These are phyloP conservation scores for Tillandsia fasciculata DNA, from an alignment of 176 grass and related monocot genomes.

Conservation along the genomic window DNA sequence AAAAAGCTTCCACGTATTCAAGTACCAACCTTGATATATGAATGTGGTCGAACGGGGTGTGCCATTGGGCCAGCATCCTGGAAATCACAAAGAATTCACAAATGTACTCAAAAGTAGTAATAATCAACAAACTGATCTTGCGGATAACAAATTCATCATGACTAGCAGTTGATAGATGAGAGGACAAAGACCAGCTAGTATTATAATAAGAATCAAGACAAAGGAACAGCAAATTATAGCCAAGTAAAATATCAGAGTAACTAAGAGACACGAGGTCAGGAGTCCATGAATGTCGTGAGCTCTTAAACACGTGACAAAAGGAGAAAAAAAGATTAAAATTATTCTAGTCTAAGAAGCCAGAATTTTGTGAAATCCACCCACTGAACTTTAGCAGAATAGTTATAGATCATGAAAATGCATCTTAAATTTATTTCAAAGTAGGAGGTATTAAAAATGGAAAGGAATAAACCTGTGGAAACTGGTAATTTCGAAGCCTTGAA, in stretches of 20 bases:
- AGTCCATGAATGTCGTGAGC: too few species aligned
- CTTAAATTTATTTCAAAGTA: neutral
- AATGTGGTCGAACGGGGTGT: constrained; percentile 92
- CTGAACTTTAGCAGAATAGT: neutral
- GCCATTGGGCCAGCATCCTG: constrained; percentile 98
- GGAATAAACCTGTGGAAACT: constrained; percentile 87
- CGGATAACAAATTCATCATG: too few species aligned
- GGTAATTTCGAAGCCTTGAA: constrained; percentile 85
- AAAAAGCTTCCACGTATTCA: constrained; percentile 11
- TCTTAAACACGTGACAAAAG: too few species aligned
- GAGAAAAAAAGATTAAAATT: too few species aligned
- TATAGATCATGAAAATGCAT: constrained; percentile 13
- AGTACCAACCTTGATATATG: constrained; percentile 86
- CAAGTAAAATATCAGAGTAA: too few species aligned
- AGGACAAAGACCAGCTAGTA: too few species aligned
- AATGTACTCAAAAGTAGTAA: constrained; percentile 5
- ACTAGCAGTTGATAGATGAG: too few species aligned
- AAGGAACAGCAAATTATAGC: too few species aligned
- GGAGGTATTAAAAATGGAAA: constrained; percentile 7
- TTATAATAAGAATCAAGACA: too few species aligned
- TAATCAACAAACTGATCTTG: constrained; percentile 9
- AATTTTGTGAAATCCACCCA: too few species aligned
- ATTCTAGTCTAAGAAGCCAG: too few species aligned
- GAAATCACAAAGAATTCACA: constrained; percentile 30
- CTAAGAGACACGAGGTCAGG: too few species aligned